Conservation (phyloP, 1,284 basidiomycete species). For the Cystobasidium pallidum region DNA sequence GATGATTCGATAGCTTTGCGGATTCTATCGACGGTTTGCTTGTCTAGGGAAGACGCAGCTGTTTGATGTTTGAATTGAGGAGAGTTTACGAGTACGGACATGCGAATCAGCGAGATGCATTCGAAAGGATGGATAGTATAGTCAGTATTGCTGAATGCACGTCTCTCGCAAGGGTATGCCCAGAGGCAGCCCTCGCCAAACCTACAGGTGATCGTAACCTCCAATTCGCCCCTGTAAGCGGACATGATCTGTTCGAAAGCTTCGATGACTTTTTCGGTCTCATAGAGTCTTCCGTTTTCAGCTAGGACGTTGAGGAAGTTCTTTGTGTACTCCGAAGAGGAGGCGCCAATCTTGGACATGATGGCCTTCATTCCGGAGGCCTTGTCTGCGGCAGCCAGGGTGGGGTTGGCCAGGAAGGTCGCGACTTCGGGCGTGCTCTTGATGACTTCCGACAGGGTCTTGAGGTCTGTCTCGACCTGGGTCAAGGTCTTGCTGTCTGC, state of each 20-base stretch:
- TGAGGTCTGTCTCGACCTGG: slow-evolving; percentile 82
- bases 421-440: slow-evolving; percentile 50
- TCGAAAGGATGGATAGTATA: too few species aligned
- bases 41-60: slow-evolving; percentile 72
- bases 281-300: slow-evolving; percentile 87
- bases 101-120: too few species aligned
- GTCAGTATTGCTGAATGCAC: too few species aligned
- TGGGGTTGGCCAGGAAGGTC: slow-evolving; percentile 58
- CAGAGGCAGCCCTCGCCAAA: too few species aligned
- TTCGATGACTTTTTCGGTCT: slow-evolving; percentile 83
- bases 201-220: slow-evolving; percentile 81
- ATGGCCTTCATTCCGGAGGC: slow-evolving; percentile 69
- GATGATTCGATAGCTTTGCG: slow-evolving; percentile 83
- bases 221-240: slow-evolving; percentile 87
- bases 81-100: background rate
- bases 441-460: slow-evolving; percentile 56
- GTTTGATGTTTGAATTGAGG: slow-evolving; percentile 43
- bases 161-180: too few species aligned
- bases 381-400: slow-evolving; percentile 79
- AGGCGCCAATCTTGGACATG: slow-evolving; percentile 58
- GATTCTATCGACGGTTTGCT: slow-evolving; percentile 71
- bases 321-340: slow-evolving; percentile 76
- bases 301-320: slow-evolving; percentile 90
- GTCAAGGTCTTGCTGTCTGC: slow-evolving; percentile 77
- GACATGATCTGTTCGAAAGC: slow-evolving; percentile 89